Evolutionary conservation across 2,329 filamentous ascomycete genomes (phyloP), one percentile per base, ranked within the genome.

Genomic region (Claviceps humidiphila): DNA sequence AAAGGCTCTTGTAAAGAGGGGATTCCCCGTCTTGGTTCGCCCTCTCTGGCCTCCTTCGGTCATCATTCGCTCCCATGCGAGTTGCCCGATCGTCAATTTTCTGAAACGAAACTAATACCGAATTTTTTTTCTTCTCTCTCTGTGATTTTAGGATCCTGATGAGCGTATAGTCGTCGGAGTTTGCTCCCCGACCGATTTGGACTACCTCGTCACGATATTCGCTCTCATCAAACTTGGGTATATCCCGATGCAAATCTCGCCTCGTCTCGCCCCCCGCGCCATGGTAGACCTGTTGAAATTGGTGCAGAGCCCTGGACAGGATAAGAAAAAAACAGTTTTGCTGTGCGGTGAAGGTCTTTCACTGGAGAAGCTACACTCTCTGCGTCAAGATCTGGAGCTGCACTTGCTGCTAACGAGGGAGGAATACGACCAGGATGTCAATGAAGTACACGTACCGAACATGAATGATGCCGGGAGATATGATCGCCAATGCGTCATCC

Each of bases 171-270:
- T 52, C 8, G 34, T 51, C 43, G 49, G 41, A 11, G 30, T 51
- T 40, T 45, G 82, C 83, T 65, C 78, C 84, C 66, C 79, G 89
- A 61, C 79, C 87, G 66, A 77, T 74, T 54, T 58, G 71, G 49
- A 46, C 49, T 51, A 45, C 34, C 26, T 51, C 34, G 42, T 51
- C 30, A 38, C 49, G 5, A 37, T 51, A 38, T 51, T 51, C 6
- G 42, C 49, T n/a, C 49, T 51, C 49, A 46, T 42, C 34, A 11
- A 37, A 6, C 49, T 46, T 30, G 42, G 34, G 3, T 51, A 46
- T 17, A 40, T 37, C 7, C 40, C 43, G 9, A 51, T 51, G 49
- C 43, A 43, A 17, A 34, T 46, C 20, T 51, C 49, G 8, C 42
- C 43, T 3, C 24, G 49, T 13, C 42, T 51, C 13, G 42, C 49